A percentile compares a stretch with the other conserved stretches of the same genome.
Evolutionary conservation across 495 filamentous ascomycete genomes (phyloP).

Genomic region (Aspergillus nanangensis): DNA sequence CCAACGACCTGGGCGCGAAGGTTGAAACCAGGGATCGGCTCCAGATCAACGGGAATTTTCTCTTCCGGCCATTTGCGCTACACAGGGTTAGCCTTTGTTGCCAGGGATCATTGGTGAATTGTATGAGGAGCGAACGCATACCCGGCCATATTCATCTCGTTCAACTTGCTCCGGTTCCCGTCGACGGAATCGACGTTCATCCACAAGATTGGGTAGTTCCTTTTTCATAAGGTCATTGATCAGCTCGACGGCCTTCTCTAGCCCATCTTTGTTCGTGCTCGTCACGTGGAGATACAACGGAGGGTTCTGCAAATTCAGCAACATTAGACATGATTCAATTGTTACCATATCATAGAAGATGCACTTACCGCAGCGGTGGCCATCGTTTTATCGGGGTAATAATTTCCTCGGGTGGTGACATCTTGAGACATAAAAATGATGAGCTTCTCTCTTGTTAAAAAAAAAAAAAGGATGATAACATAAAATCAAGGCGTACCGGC

Average conservation of each 20-base stretch:
- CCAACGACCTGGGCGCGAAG: slow-evolving; percentile 93
- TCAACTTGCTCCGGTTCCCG: slow-evolving; percentile 87
- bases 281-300: slow-evolving; percentile 94
- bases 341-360: not conserved
- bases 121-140: slow-evolving; percentile 47
- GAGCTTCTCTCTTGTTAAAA: slow-evolving; percentile 54
- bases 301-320: slow-evolving; percentile 61
- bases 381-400: slow-evolving; percentile 97
- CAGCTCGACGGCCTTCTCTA: slow-evolving; percentile 78
- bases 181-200: slow-evolving; percentile 89
- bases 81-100: slow-evolving; percentile 21
- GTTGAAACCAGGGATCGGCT: slow-evolving; percentile 94
- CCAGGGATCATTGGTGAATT: too few species aligned
- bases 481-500: slow-evolving; percentile 84
- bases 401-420: slow-evolving; percentile 96
- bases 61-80: slow-evolving; percentile 99
- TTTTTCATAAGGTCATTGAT: slow-evolving; percentile 96
- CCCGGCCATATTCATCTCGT: slow-evolving; percentile 88
- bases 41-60: slow-evolving; percentile 82
- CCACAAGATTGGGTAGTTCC: slow-evolving; percentile 90
- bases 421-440: slow-evolving; percentile 68
- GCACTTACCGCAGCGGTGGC: slow-evolving; percentile 79
- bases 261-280: slow-evolving; percentile 84
- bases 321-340: not conserved
- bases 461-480: slow-evolving; percentile 37